These are phyloP conservation scores for Neurospora sublineolata DNA, from an alignment of 495 filamentous ascomycete genomes.

Conservation along the genomic window DNA sequence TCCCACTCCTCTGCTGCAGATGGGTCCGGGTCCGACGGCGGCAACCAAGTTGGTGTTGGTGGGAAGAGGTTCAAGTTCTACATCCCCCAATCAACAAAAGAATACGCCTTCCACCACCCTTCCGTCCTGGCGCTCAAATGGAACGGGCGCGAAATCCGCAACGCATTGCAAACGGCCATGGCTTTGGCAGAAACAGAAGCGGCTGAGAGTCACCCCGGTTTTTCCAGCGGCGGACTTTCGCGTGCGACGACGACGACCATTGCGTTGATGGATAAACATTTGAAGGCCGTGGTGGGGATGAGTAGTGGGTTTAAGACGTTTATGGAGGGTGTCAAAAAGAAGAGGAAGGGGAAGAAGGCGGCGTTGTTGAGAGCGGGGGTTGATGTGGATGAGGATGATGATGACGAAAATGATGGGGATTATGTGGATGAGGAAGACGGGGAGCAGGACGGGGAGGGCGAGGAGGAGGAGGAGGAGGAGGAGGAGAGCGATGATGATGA, in stretches of 20 bases:
- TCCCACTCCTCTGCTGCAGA: background rate
- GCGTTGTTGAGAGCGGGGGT: constrained; percentile 6
- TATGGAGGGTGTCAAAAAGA: constrained; percentile 1
- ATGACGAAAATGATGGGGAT: constrained; percentile 3
- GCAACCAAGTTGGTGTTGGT: no score
- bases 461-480: background rate
- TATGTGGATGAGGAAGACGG: constrained; percentile 2
- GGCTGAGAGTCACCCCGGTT: background rate
- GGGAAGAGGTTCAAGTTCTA: background rate
- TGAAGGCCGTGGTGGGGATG: constrained; percentile 28
- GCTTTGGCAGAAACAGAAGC: constrained; percentile 33
- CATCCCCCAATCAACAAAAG: constrained; percentile 18
- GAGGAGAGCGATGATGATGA: background rate
- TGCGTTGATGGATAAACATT: constrained; percentile 23
- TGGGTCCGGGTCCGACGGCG: background rate
- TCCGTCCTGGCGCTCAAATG: constrained; percentile 21
- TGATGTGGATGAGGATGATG: constrained; percentile 4
- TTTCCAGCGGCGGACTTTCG: constrained; percentile 3
- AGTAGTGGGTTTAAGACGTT: constrained; percentile 30
- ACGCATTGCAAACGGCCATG: constrained; percentile 33
- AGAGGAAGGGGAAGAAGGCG: constrained; percentile 2
- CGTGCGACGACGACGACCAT: constrained; percentile 16
- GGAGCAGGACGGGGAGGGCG: background rate
- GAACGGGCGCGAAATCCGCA: constrained; percentile 34
- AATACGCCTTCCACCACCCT: constrained; percentile 18